Conservation (phyloP, 306 rosid species). For the Gillenia trifoliata region DNA sequence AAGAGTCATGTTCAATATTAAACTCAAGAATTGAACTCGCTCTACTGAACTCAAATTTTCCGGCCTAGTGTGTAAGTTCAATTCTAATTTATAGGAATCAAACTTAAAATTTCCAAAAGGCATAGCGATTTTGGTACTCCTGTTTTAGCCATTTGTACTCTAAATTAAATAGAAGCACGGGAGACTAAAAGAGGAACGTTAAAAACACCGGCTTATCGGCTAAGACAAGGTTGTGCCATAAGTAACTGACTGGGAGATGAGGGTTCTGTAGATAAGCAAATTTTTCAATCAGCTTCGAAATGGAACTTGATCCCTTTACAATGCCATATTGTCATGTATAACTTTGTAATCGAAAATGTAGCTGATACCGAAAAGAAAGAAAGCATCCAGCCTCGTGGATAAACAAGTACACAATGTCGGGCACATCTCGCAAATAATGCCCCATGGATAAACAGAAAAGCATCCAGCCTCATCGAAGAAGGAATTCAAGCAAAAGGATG, state of each 20-base stretch:
- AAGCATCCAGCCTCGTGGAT: background rate
- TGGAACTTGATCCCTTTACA: background rate
- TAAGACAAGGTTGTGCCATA: background rate
- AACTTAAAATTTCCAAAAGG: too few relatives aligned
- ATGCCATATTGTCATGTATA: background rate
- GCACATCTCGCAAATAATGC: background rate
- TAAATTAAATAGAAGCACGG: too few relatives aligned
- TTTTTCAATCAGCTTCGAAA: background rate
- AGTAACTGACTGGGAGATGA: background rate
- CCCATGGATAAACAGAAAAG: slow-evolving; percentile 10
- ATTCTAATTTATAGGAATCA: too few relatives aligned
- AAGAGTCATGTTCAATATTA: too few relatives aligned
- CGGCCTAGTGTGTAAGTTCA: too few relatives aligned
- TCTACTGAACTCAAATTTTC: too few relatives aligned
- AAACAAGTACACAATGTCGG: slow-evolving; percentile 10
- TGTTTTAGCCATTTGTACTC: too few relatives aligned
- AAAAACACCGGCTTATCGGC: too few relatives aligned
- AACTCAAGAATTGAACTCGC: too few relatives aligned
- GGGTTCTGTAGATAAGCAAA: background rate
- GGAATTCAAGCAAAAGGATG: slow-evolving; percentile 2
- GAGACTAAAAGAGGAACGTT: too few relatives aligned
- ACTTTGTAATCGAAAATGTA: background rate
- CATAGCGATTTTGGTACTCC: too few relatives aligned
- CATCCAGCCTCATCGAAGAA: slow-evolving; percentile 7
- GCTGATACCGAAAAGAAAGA: background rate